These are phyloP conservation scores for Acorus gramineus DNA, from an alignment of 106 monocot genomes.

Conservation along the genomic window DNA sequence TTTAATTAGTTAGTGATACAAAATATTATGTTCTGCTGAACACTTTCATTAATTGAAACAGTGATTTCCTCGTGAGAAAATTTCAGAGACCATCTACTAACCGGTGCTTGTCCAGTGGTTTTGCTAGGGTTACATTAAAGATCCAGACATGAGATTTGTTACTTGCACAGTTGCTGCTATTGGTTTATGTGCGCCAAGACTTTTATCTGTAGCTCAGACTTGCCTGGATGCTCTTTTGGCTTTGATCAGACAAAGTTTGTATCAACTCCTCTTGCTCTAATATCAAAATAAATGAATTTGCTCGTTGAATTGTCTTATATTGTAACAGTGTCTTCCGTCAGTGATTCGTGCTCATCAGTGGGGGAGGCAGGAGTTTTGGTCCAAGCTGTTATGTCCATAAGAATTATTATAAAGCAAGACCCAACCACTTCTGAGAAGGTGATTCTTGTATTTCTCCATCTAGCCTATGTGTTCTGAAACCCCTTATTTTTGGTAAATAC, in stretches of 20 bases:
- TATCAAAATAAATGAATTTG: not conserved
- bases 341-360: constrained; percentile 21
- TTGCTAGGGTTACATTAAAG: constrained; percentile 81
- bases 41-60: too few relatives aligned
- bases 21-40: too few relatives aligned
- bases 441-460: not conserved
- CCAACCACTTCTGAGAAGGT: constrained; percentile 77
- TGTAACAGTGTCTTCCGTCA: constrained; percentile 48
- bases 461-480: not conserved
- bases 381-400: constrained; percentile 89
- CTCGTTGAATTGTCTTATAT: not conserved
- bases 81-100: constrained; percentile 12
- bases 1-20: too few relatives aligned
- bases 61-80: constrained; percentile 1
- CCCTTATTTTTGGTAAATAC: too few relatives aligned
- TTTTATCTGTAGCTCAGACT: constrained; percentile 39
- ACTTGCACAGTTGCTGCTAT: constrained; percentile 89
- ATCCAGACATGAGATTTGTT: constrained; percentile 87
- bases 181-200: constrained; percentile 62
- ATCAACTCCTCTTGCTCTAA: too few relatives aligned
- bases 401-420: constrained; percentile 58
- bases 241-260: constrained; percentile 57
- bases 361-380: constrained; percentile 68
- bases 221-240: constrained; percentile 67
- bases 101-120: constrained; percentile 29